Conservation (phyloP, 1,284 basidiomycete species). For the Sanghuangporus weigelae region DNA sequence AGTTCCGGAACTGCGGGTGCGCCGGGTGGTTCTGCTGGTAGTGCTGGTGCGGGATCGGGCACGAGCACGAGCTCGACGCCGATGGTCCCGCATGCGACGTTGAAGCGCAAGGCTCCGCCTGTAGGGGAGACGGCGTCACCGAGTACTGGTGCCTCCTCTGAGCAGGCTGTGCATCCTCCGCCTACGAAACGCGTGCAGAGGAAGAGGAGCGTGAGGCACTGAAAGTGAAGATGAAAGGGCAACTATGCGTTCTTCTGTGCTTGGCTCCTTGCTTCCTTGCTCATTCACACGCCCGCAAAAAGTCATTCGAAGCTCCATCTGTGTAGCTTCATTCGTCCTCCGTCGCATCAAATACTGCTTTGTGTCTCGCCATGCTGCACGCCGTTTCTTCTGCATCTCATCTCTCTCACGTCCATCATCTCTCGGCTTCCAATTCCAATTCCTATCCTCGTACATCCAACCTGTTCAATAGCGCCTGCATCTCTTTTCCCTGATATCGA, state of each 20-base stretch:
- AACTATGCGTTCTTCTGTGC: too few species aligned
- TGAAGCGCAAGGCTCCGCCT: slow-evolving; percentile 22
- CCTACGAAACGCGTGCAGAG: slow-evolving; percentile 11
- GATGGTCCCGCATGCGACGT: slow-evolving; percentile 43
- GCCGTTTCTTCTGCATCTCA: not conserved
- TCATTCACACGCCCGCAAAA: not conserved
- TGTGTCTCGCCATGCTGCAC: not conserved
- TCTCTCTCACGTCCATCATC: not conserved
- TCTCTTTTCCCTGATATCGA: too few species aligned
- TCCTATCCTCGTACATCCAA: slow-evolving; percentile 16
- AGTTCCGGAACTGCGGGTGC: too few species aligned
- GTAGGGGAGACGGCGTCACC: slow-evolving; percentile 55
- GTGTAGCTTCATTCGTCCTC: not conserved
- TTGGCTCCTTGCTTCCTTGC: too few species aligned
- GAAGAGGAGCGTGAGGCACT: slow-evolving; percentile 35
- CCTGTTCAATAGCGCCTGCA: too few species aligned
- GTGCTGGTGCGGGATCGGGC: slow-evolving; percentile 22
- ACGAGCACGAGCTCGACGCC: slow-evolving; percentile 33
- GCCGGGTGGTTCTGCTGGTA: too few species aligned
- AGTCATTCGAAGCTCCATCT: not conserved
- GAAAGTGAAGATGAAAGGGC: slow-evolving; percentile 20
- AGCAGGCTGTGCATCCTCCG: slow-evolving; percentile 41
- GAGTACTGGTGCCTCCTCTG: slow-evolving; percentile 28
- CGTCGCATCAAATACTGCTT: not conserved
- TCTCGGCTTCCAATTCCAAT: slow-evolving; percentile 16